These are phyloP conservation scores for Sugiyamaella neomexicana DNA, from an alignment of 1,139 yeast genomes.

Conservation along the genomic window DNA sequence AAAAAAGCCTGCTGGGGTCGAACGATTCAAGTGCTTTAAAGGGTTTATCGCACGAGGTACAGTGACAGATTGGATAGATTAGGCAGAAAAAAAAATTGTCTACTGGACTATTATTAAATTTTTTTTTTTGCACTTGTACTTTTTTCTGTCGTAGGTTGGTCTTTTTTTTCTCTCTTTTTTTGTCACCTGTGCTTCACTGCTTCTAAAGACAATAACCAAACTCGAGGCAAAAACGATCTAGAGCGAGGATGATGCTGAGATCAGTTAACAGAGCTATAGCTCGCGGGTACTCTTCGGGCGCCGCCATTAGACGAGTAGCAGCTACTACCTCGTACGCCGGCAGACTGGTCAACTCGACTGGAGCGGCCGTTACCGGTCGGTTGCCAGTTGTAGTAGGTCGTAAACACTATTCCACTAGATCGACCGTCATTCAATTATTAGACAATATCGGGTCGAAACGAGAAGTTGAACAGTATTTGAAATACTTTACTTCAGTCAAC, in stretches of 20 bases:
- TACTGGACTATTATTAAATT: not conserved
- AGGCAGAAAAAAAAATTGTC: not conserved
- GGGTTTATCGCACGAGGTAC: not conserved
- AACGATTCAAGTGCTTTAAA: not conserved
- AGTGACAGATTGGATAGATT: not conserved
- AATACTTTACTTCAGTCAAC: constrained; percentile 88
- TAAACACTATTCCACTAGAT: constrained; percentile 59
- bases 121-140: not conserved
- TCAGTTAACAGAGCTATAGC: constrained; percentile 1
- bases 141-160: not conserved
- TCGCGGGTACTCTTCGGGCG: not conserved
- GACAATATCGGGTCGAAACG: constrained; percentile 96
- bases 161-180: not conserved
- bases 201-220: no score
- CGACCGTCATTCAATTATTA: constrained; percentile 90
- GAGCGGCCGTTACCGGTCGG: not conserved
- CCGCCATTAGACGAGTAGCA: not conserved
- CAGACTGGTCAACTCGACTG: not conserved
- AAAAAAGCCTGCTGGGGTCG: constrained; percentile 1
- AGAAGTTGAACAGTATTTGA: constrained; percentile 95
- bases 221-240: no score
- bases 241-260: constrained; percentile 8
- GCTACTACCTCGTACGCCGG: not conserved
- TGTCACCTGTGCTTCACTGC: not conserved
- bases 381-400: constrained; percentile 2